A percentile compares a stretch with the other conserved stretches of the same genome.
phyloP scores from a whole-genome alignment of 2,329 filamentous ascomycete genomes.

The Thelonectria blattea region DNA sequence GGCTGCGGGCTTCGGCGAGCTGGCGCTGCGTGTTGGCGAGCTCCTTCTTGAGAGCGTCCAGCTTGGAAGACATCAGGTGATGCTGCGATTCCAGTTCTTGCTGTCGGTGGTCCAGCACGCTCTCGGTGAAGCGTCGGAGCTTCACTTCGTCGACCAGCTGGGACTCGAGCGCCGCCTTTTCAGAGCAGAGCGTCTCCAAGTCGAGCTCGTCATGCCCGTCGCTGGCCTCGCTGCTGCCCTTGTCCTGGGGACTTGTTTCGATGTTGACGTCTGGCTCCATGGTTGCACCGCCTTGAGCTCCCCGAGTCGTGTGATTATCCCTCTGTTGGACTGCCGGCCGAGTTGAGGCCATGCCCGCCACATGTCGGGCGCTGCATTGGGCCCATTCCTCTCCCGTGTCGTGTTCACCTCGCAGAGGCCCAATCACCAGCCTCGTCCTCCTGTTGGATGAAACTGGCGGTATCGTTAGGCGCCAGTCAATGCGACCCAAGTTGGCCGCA shows the following conservation, averaged over 20 bases:
- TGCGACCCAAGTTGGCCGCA: slow-evolving; percentile 37
- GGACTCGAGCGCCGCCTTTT: slow-evolving; percentile 31
- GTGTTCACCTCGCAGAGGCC: slow-evolving; percentile 28
- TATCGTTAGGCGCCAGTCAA: slow-evolving; percentile 30
- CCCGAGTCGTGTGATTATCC: slow-evolving; percentile 15
- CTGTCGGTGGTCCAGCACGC: slow-evolving; percentile 46
- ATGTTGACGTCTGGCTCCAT: slow-evolving; percentile 29
- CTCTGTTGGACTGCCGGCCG: slow-evolving; percentile 6
- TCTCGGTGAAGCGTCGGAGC: slow-evolving; percentile 45
- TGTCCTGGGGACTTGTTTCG: slow-evolving; percentile 8
- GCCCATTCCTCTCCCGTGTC: slow-evolving; percentile 16
- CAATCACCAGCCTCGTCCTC: slow-evolving; percentile 31
- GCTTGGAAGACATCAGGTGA: slow-evolving; percentile 34
- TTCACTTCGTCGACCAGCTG: slow-evolving; percentile 41
- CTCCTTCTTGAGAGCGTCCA: slow-evolving; percentile 42
- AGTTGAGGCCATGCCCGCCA: slow-evolving; percentile 24
- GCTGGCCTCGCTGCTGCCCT: slow-evolving; percentile 12
- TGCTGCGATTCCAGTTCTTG: slow-evolving; percentile 44
- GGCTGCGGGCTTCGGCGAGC: slow-evolving; percentile 40
- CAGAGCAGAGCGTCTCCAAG: slow-evolving; percentile 20
- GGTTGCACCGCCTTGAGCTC: slow-evolving; percentile 6
- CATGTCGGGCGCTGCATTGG: slow-evolving; percentile 22
- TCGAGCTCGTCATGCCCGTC: slow-evolving; percentile 14
- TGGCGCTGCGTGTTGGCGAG: slow-evolving; percentile 40
- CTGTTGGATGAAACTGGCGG: slow-evolving; percentile 28